These are phyloP conservation scores for Fremontodendron californicum DNA, from an alignment of 345 rosid species.

Conservation along the genomic window DNA sequence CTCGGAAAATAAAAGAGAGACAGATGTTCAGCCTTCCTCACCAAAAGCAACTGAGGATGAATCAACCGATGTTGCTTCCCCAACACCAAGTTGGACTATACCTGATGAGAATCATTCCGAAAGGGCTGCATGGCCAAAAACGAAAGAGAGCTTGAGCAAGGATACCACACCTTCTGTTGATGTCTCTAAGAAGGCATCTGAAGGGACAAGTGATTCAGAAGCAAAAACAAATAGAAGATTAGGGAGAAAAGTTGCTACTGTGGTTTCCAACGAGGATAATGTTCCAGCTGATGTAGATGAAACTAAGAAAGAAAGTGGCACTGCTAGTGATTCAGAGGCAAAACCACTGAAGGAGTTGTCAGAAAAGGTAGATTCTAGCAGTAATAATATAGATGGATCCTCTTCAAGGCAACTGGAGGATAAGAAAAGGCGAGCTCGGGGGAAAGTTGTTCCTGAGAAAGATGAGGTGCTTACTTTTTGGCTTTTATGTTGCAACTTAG, in stretches of 20 bases:
- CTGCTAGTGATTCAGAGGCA: conserved; percentile 40
- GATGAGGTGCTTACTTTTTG: conserved; percentile 36
- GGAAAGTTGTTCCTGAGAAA: conserved; percentile 43
- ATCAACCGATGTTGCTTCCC: conserved; percentile 28
- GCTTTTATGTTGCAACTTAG: conserved; percentile 8
- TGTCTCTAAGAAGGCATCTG: conserved; percentile 43
- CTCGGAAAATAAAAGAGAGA: conserved; percentile 43
- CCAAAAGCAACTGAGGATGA: conserved; percentile 40
- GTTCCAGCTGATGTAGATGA: conserved; percentile 23
- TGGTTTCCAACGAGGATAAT: conserved; percentile 37
- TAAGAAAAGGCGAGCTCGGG: conserved; percentile 49
- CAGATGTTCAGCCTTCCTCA: conserved; percentile 32
- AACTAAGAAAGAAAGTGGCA: conserved; percentile 39
- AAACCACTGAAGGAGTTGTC: conserved; percentile 40
- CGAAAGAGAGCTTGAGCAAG: conserved; percentile 40
- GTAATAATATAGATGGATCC: conserved; percentile 44
- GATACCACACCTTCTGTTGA: conserved; percentile 39
- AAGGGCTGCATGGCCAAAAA: conserved; percentile 46
- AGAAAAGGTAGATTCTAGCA: conserved; percentile 47
- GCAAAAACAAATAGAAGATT: conserved; percentile 36
- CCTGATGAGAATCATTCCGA: conserved; percentile 41
- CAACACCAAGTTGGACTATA: conserved; percentile 36
- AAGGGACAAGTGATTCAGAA: conserved; percentile 50
- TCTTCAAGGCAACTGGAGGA: conserved; percentile 41
- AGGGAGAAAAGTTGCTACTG: conserved; percentile 41